Evolutionary conservation across 2,329 filamentous ascomycete genomes (phyloP), one percentile per base, ranked within the genome.

Genomic region (Catunica adiposa): DNA sequence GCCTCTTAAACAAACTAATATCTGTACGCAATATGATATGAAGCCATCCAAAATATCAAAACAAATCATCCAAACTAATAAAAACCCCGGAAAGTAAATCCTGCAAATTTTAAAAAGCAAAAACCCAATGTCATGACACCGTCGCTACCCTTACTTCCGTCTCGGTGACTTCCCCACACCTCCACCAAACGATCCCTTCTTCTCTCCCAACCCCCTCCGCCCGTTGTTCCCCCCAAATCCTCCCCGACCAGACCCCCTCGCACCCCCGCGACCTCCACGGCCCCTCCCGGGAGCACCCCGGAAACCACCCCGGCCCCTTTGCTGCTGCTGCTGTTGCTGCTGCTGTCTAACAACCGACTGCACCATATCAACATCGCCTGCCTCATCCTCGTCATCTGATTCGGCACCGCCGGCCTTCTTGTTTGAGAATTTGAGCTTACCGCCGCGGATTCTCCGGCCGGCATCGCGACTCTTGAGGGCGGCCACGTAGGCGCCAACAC

Each of bases 401-500:
- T 70, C 68, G 14, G 69, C 70, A 26, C 71, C 71, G 51, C 69
- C 69, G 56, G 67, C 67, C 56, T 71, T 73, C 65, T 75, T 77
- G 67, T 85, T 86, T 38, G 78, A 81, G 70, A 84, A 85, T 71
- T 85, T 86, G 62, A 86, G 71, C 66, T 80, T 79, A 48, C 82
- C 83, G 53, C 80, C 77, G 58, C 80, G 76, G 22, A 82, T 82
- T 44, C 81, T 75, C 63, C 75, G 75, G 17, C 78, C 79, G 1
- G 76, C 78, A 62, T 86, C 80, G 64, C 80, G 78, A 64, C 82
- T 78, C 65, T 79, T 79, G 61, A 86, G 74, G 20, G 83, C 83
- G 14, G 80, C 79, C 42, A 86, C 80, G 65, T 86, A 86, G 22
- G 83, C 83, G 58, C 76, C 77, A 3, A 86, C 79, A 11, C 82